Evolutionary conservation across 495 filamentous ascomycete genomes (phyloP).

Genomic region (Xylaria castorea): DNA sequence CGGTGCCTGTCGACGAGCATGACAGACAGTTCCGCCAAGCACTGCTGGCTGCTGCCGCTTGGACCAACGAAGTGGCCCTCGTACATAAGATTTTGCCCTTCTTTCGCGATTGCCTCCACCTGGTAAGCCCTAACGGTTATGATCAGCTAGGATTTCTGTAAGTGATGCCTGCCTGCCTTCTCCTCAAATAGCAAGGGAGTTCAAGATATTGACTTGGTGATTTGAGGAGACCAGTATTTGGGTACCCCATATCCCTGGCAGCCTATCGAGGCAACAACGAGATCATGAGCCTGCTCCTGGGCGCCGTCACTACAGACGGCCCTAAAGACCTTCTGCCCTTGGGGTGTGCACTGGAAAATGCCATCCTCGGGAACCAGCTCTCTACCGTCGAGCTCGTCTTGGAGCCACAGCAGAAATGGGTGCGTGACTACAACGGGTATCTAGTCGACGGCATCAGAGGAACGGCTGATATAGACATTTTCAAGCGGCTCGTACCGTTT

Average conservation of each 20-base stretch:
- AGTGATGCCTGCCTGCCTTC: not conserved
- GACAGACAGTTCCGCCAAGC: slow-evolving; percentile 3
- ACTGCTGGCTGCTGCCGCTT: slow-evolving; percentile 17
- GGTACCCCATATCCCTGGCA: not conserved
- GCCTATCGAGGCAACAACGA: slow-evolving; percentile 14
- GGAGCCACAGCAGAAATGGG: not conserved
- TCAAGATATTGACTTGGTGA: not conserved
- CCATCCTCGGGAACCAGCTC: not conserved
- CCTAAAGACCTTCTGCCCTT: not conserved
- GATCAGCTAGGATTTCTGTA: not conserved
- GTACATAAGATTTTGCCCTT: slow-evolving; percentile 11
- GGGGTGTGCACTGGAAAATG: not conserved
- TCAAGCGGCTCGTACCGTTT: slow-evolving; percentile 16
- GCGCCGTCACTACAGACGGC: not conserved
- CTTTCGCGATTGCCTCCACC: not conserved
- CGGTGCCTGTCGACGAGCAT: not conserved
- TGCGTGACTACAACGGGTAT: not conserved
- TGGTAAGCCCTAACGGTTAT: not conserved
- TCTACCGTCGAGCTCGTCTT: slow-evolving; percentile 13
- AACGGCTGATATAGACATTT: slow-evolving; percentile 12
- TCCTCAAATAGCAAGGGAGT: slow-evolving; percentile 6
- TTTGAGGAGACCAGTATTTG: slow-evolving; percentile 4
- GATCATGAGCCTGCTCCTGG: slow-evolving; percentile 10
- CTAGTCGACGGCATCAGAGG: not conserved
- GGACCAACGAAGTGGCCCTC: slow-evolving; percentile 10